Percentiles rank a stretch among this genome's conserved stretches.
Evolutionary conservation across 192 early-diverging fungal genomes (phyloP).

Genomic region (Endogone sp.): DNA sequence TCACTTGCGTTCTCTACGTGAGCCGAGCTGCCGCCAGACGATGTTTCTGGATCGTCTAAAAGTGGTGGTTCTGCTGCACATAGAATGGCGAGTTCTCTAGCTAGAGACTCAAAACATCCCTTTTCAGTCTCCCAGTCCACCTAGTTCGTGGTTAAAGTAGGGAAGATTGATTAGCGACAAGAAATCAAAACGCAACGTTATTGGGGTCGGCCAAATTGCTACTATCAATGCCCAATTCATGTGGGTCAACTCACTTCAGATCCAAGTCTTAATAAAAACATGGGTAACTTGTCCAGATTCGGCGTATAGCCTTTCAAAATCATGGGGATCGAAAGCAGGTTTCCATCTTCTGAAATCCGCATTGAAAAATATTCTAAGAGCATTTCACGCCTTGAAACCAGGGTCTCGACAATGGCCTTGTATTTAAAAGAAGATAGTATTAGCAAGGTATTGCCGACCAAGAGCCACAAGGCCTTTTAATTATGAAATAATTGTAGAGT

Average conservation of each 20-base stretch:
- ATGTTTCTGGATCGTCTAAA: conserved; percentile 11
- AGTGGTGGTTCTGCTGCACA: conserved; percentile 51
- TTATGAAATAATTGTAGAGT: background rate
- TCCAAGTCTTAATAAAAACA: conserved; percentile 76
- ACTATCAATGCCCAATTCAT: background rate
- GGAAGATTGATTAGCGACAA: background rate
- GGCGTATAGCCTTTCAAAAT: conserved; percentile 79
- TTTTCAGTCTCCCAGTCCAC: conserved; percentile 86
- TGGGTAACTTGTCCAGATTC: conserved; percentile 78
- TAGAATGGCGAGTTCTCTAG: conserved; percentile 65
- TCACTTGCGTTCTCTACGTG: background rate
- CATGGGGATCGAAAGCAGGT: conserved; percentile 71
- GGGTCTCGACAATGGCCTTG: conserved; percentile 39
- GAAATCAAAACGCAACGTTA: background rate
- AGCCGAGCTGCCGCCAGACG: background rate
- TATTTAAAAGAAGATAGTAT: background rate
- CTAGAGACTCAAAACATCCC: conserved; percentile 75
- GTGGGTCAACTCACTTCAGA: conserved; percentile 48
- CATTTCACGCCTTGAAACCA: conserved; percentile 69
- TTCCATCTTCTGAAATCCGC: conserved; percentile 56
- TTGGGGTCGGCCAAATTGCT: too few relatives aligned
- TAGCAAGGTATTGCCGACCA: too few relatives aligned
- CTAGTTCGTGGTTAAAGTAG: conserved; percentile 19
- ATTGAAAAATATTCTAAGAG: conserved; percentile 89
- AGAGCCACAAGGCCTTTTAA: too few relatives aligned